Base-by-base conservation (phyloP, 495 filamentous ascomycete genomes). In the Penicillium egyptiacum region DNA sequence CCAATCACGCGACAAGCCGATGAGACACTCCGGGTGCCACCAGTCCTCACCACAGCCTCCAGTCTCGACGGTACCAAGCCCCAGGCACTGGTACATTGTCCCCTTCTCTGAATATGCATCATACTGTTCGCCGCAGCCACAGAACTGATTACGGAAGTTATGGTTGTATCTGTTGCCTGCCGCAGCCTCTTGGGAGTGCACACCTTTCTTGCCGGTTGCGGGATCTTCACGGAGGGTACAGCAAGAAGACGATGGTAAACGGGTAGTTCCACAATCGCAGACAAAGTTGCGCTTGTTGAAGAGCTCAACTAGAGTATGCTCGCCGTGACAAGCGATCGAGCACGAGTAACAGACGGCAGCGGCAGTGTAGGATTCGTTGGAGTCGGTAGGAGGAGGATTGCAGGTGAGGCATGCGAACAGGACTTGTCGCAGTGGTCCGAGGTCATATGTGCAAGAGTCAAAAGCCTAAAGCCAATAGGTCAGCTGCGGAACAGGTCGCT, bases 61-160 rank as follows among this genome's bases (percentile, higher is more conserved):
- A 4, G 87, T 86, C 61, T 88, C 88, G 33, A 82, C 82, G 0
- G 84, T 86, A 0, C 91, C 92, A 4, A 99, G 79, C 0, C 92
- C 91, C 2, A 98, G 69, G 70, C 95, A 99, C 73, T 99, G 95
- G 68, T 93, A 98, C 95, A 99, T 99, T n/a, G 91, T 97, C 2
- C 94, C 94, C 62, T 91, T 92, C 70, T 99, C 91, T 66, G 86
- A 76, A 40, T 91, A 76, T 0, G 91, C 83, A 64, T 95, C 86
- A 65, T 99, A 99, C 50, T 91, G 80, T 63, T 91, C 84, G 26
- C 81, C 84, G 65, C 95, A 99, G 12, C 88, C 90, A 69, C 95
- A 99, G 72, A 98, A 99, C 50, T 82, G 82, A 59, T 96, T 96
- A 61, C 83, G 83, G 61, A 93, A 98, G 72, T 99, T 99, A 35